Percentiles rank a stretch among this genome's conserved stretches.
Conservation (phyloP, 768 basidiomycete genomes). For the Amanita pseudoporphyria region DNA sequence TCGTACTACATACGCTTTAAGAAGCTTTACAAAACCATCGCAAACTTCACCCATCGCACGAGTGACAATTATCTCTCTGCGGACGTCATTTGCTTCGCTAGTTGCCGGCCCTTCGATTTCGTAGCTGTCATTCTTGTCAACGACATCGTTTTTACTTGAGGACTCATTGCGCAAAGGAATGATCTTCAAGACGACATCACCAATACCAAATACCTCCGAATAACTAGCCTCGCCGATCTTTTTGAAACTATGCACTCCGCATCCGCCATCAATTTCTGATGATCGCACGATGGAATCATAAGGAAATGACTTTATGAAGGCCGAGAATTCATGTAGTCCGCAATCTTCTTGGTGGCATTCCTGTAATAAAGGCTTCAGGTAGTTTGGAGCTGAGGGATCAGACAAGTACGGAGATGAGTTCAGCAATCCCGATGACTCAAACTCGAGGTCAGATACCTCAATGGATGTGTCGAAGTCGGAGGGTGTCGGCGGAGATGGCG, state of each 20-base stretch:
- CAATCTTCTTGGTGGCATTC: constrained; percentile 60
- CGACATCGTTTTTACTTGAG: constrained; percentile 5
- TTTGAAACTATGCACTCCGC: constrained; percentile 34
- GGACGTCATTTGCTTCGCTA: constrained; percentile 64
- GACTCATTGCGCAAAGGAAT: constrained; percentile 63
- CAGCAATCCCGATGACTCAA: constrained; percentile 20
- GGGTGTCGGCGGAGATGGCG: constrained; percentile 40
- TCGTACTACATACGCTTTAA: constrained; percentile 78
- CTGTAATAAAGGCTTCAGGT: constrained; percentile 53
- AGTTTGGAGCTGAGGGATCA: constrained; percentile 32
- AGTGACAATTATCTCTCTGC: constrained; percentile 76
- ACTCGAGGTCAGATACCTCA: constrained; percentile 35
- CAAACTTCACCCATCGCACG: constrained; percentile 69
- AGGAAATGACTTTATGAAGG: constrained; percentile 76
- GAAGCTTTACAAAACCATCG: constrained; percentile 68
- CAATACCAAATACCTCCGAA: constrained; percentile 91
- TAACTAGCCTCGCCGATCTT: constrained; percentile 97
- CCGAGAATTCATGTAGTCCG: constrained; percentile 66
- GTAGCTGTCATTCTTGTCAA: constrained; percentile 10
- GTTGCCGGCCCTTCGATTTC: constrained; percentile 54
- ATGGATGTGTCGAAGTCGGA: constrained; percentile 45
- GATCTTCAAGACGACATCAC: constrained; percentile 84
- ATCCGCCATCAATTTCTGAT: constrained; percentile 9
- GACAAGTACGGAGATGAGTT: constrained; percentile 13
- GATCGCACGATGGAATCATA: constrained; percentile 52